A percentile compares a stretch with the other conserved stretches of the same genome.
These are phyloP conservation scores for Umbellularia californica DNA, from an alignment of 164 flowering plant genomes.

Conservation along the genomic window DNA sequence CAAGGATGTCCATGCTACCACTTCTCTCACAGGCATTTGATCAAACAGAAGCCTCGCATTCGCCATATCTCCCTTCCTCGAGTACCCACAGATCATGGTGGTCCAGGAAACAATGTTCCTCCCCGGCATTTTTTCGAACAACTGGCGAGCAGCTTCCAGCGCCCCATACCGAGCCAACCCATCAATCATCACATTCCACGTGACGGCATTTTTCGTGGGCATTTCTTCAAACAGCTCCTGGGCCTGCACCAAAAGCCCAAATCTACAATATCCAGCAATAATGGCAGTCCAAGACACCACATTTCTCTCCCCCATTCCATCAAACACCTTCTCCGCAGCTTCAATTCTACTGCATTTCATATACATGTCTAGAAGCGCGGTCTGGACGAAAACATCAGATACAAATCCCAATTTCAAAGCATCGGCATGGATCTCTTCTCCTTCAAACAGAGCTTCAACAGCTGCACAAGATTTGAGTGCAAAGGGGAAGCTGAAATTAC, in stretches of 20 bases:
- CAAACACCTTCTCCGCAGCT: conserved; percentile 14
- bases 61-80: background rate
- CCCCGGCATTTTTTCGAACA: conserved; percentile 11
- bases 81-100: conserved; percentile 4
- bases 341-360: background rate
- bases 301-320: conserved; percentile 13
- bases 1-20: conserved; percentile 14
- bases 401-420: conserved; percentile 9
- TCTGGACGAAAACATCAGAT: conserved; percentile 7
- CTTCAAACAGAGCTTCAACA: conserved; percentile 6
- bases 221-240: conserved; percentile 12
- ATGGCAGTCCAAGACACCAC: conserved; percentile 28
- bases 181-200: conserved; percentile 33
- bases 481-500: conserved; percentile 13
- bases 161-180: conserved; percentile 35
- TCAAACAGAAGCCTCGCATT: conserved; percentile 5
- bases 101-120: conserved; percentile 14
- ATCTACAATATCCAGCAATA: conserved; percentile 16
- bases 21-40: conserved; percentile 5
- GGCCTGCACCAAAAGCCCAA: conserved; percentile 17
- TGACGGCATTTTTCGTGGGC: conserved; percentile 18
- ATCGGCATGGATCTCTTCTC: conserved; percentile 13
- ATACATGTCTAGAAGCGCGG: conserved; percentile 13
- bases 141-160: background rate
- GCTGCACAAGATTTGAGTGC: conserved; percentile 12